Evolutionary conservation across 305 asterid species (phyloP).

Genomic region (Salvia sclarea): DNA sequence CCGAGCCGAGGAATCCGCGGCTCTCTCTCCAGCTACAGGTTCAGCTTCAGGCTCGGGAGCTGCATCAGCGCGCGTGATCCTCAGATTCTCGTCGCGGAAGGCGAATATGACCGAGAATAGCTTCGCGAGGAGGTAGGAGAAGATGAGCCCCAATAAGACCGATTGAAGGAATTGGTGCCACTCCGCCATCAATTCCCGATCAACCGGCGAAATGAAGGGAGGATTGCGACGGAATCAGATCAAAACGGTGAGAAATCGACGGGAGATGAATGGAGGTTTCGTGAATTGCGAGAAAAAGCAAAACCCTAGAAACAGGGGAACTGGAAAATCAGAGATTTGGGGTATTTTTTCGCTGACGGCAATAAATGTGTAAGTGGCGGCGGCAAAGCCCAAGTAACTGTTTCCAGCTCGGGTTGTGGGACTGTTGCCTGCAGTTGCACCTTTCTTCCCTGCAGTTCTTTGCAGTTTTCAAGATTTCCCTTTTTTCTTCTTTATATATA

Average conservation of each 20-base stretch:
- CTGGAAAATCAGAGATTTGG: background rate
- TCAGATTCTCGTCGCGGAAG: conserved; percentile 87
- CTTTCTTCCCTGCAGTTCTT: conserved; percentile 25
- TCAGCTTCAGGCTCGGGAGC: conserved; percentile 38
- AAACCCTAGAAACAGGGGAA: conserved; percentile 30
- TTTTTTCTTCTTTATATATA: too few relatives aligned
- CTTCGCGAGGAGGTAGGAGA: conserved; percentile 89
- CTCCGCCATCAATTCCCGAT: conserved; percentile 40
- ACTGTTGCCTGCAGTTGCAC: background rate
- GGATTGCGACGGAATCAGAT: background rate
- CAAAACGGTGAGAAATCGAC: conserved; percentile 6
- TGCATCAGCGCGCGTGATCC: conserved; percentile 63
- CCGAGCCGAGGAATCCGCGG: conserved; percentile 34
- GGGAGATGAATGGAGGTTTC: conserved; percentile 1
- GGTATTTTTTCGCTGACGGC: background rate
- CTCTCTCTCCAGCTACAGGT: conserved; percentile 30
- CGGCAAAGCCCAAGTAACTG: conserved; percentile 5
- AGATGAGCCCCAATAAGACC: conserved; percentile 63
- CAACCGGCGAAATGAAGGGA: background rate
- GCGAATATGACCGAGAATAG: conserved; percentile 81
- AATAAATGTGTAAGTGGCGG: conserved; percentile 19
- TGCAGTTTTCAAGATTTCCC: background rate
- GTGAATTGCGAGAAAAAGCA: background rate
- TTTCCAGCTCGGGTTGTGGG: conserved; percentile 3
- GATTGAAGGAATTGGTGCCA: conserved; percentile 77